A percentile compares a stretch with the other conserved stretches of the same genome.
Conservation (phyloP, 2,329 filamentous ascomycete genomes). For the Fusarium nygamai region DNA sequence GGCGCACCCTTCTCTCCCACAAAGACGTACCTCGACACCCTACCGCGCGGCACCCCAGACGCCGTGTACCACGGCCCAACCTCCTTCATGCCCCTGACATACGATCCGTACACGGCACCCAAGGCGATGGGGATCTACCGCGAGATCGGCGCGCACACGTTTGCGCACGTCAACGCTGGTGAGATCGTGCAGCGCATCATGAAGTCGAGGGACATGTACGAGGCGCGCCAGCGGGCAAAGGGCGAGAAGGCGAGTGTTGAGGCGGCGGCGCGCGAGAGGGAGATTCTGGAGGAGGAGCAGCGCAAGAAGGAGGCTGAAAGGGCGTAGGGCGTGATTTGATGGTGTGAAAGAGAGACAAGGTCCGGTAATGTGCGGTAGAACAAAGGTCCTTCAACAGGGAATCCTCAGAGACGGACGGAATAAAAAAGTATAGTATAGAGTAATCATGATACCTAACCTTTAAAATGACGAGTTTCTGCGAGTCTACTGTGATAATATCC, state of each 20-base stretch:
- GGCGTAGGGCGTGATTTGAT: constrained; percentile 39
- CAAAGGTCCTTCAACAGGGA: constrained; percentile 41
- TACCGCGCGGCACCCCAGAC: constrained; percentile 79
- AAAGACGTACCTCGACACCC: constrained; percentile 76
- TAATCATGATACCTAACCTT: constrained; percentile 32
- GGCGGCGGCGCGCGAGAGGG: constrained; percentile 68
- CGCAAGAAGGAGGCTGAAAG: constrained; percentile 57
- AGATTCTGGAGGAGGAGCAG: constrained; percentile 70
- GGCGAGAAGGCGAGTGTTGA: constrained; percentile 86
- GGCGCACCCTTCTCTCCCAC: constrained; percentile 89
- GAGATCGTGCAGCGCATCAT: constrained; percentile 93
- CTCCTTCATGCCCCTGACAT: constrained; percentile 82
- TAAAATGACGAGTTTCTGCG: not conserved
- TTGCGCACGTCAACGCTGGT: constrained; percentile 87
- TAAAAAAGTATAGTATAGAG: not conserved
- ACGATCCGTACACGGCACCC: constrained; percentile 82
- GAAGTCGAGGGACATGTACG: constrained; percentile 85
- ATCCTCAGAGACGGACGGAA: not conserved
- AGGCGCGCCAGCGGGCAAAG: constrained; percentile 90
- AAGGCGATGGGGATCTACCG: constrained; percentile 86
- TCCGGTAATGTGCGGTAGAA: constrained; percentile 12
- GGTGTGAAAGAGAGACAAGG: not conserved
- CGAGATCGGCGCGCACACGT: constrained; percentile 80
- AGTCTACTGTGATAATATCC: not conserved
- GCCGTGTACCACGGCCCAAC: constrained; percentile 98